Evolutionary conservation across 306 rosid species (phyloP).

Genomic region (Trichosanthes cucumerina): DNA sequence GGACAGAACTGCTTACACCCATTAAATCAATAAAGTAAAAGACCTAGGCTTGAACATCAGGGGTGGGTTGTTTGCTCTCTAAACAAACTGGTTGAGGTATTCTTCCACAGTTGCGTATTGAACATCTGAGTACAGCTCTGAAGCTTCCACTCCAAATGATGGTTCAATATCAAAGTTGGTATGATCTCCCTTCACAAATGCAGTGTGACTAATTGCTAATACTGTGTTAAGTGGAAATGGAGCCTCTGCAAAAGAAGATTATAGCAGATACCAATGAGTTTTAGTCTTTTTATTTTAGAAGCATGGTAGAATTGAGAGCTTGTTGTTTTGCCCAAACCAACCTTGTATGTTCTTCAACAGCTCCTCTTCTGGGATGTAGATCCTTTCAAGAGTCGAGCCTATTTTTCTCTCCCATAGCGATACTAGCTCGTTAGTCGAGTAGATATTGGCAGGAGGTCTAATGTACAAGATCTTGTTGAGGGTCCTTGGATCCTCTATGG

Average conservation of each 20-base stretch:
- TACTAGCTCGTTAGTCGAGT: conserved; percentile 27
- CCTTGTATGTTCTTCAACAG: conserved; percentile 30
- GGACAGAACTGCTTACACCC: background rate
- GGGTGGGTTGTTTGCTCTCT: background rate
- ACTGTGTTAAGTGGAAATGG: conserved; percentile 23
- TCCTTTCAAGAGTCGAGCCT: conserved; percentile 20
- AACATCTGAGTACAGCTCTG: conserved; percentile 49
- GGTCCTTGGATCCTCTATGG: conserved; percentile 38
- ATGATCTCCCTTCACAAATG: conserved; percentile 40
- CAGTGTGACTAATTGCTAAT: conserved; percentile 30
- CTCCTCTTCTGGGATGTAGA: conserved; percentile 24
- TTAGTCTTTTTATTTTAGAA: background rate
- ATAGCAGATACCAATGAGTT: background rate
- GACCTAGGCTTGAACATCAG: background rate
- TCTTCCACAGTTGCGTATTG: conserved; percentile 50
- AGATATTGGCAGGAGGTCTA: conserved; percentile 17
- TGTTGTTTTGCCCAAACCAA: conserved; percentile 6
- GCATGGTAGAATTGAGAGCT: background rate
- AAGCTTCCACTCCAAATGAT: conserved; percentile 54
- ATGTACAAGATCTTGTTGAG: conserved; percentile 32
- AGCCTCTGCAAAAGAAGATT: conserved; percentile 27
- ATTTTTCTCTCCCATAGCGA: conserved; percentile 32
- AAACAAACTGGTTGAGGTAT: conserved; percentile 45
- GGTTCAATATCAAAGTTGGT: conserved; percentile 50
- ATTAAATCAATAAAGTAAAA: background rate